phyloP scores from a whole-genome alignment of 805 yeast species.

The Suhomyces tanzawaensis region DNA sequence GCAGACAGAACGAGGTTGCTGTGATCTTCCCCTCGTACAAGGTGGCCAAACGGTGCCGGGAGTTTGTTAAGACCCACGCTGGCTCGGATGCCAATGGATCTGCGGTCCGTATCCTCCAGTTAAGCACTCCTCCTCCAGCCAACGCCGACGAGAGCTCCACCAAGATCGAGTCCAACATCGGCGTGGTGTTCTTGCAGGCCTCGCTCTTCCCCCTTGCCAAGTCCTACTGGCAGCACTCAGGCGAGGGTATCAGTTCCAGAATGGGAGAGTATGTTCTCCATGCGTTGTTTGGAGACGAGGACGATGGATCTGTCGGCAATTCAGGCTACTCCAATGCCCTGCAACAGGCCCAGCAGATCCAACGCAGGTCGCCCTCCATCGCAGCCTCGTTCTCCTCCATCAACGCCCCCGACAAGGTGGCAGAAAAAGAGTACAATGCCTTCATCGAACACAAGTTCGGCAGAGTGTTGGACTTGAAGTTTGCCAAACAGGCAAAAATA shows the following conservation, averaged over 20 bases:
- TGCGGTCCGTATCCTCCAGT: constrained; percentile 61
- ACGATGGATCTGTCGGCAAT: constrained; percentile 4
- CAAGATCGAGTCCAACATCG: constrained; percentile 64
- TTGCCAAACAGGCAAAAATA: constrained; percentile 70
- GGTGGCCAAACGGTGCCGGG: constrained; percentile 83
- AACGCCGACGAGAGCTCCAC: constrained; percentile 56
- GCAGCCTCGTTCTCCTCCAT: constrained; percentile 20
- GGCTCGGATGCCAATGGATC: constrained; percentile 25
- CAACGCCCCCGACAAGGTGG: constrained; percentile 17
- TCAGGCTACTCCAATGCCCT: constrained; percentile 1
- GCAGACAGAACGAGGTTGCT: constrained; percentile 72
- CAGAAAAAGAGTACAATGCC: constrained; percentile 54
- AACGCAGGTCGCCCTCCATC: constrained; percentile 32
- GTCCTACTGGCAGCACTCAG: constrained; percentile 95
- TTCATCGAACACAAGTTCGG: constrained; percentile 91
- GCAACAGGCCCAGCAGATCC: constrained; percentile 35
- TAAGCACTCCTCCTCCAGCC: constrained; percentile 67
- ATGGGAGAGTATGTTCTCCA: constrained; percentile 79
- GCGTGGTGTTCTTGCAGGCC: constrained; percentile 74
- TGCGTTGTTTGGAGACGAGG: constrained; percentile 40
- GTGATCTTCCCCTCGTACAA: constrained; percentile 75
- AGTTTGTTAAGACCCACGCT: constrained; percentile 50
- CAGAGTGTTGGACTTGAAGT: constrained; percentile 75
- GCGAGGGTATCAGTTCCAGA: constrained; percentile 93
- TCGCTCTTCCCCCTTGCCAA: constrained; percentile 63